Evolutionary conservation across 495 filamentous ascomycete genomes (phyloP).

Genomic region (Daldinia concentrica): DNA sequence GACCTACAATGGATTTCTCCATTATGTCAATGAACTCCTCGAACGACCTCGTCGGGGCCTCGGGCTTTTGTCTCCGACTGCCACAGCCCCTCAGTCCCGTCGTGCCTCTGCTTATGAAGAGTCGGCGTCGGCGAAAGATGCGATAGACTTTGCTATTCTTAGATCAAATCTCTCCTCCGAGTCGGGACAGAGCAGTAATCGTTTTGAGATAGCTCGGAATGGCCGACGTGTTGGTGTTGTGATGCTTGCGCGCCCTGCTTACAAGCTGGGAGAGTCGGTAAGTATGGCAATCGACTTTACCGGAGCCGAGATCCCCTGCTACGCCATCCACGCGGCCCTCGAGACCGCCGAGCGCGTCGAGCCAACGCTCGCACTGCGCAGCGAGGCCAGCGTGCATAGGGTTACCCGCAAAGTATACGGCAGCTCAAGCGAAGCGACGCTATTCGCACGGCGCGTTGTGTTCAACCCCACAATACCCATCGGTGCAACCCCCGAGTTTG

Average conservation of each 20-base stretch:
- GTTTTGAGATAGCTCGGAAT: slow-evolving; percentile 93
- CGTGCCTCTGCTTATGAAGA: slow-evolving; percentile 60
- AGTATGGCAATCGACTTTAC: slow-evolving; percentile 84
- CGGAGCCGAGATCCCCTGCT: slow-evolving; percentile 76
- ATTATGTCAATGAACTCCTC: slow-evolving; percentile 84
- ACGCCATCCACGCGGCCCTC: slow-evolving; percentile 77
- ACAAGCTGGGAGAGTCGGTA: slow-evolving; percentile 88
- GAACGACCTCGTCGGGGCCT: slow-evolving; percentile 63
- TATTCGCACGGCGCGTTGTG: slow-evolving; percentile 79
- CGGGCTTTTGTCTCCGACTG: slow-evolving; percentile 75
- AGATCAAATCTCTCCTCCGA: slow-evolving; percentile 70
- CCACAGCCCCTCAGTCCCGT: slow-evolving; percentile 62
- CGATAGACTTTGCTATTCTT: slow-evolving; percentile 90
- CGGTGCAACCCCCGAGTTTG: slow-evolving; percentile 83
- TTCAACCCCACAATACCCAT: slow-evolving; percentile 85
- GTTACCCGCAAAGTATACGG: slow-evolving; percentile 84
- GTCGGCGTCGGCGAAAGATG: slow-evolving; percentile 73
- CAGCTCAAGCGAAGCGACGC: slow-evolving; percentile 77
- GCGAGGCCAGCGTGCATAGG: slow-evolving; percentile 80
- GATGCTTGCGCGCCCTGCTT: slow-evolving; percentile 88
- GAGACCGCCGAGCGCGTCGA: slow-evolving; percentile 84
- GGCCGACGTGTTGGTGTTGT: slow-evolving; percentile 85
- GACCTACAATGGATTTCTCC: slow-evolving; percentile 70
- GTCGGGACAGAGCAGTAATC: slow-evolving; percentile 74
- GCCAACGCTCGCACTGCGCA: slow-evolving; percentile 81